phyloP scores from a whole-genome alignment of 2,329 filamentous ascomycete species.

The Cladosporium sp. region DNA sequence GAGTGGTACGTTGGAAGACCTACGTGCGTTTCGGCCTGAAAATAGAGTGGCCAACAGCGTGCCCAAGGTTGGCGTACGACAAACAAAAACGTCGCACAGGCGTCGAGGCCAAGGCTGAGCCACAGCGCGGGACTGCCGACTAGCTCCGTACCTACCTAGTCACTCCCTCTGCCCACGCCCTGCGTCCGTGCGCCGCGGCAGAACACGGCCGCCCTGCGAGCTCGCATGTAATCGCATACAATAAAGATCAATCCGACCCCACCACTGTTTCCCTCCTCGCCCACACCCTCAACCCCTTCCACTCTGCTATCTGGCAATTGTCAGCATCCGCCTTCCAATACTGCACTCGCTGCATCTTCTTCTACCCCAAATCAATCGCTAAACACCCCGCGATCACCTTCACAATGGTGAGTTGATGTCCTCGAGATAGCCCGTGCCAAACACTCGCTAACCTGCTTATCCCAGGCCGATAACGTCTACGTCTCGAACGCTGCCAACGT shows the following conservation, averaged over 20 bases:
- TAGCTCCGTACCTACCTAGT: no score
- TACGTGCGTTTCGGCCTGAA: background rate
- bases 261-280: background rate
- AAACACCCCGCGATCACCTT: conserved; percentile 15
- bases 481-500: conserved; percentile 48
- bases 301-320: conserved; percentile 6
- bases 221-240: no score
- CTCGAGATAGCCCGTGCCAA: background rate
- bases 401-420: conserved; percentile 16
- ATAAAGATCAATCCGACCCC: no score
- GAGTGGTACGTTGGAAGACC: no score
- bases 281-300: background rate
- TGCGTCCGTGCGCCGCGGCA: background rate
- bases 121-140: background rate
- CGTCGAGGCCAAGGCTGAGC: conserved; percentile 5
- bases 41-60: conserved; percentile 1
- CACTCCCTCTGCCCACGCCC: background rate
- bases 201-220: background rate
- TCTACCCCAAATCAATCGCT: conserved; percentile 5
- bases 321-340: background rate
- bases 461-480: conserved; percentile 30
- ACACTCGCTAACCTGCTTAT: conserved; percentile 5
- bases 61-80: background rate
- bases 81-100: background rate
- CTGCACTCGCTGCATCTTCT: background rate